Evolutionary conservation across 2,329 filamentous ascomycete species (phyloP).

Genomic region (Zarea fungicola): DNA sequence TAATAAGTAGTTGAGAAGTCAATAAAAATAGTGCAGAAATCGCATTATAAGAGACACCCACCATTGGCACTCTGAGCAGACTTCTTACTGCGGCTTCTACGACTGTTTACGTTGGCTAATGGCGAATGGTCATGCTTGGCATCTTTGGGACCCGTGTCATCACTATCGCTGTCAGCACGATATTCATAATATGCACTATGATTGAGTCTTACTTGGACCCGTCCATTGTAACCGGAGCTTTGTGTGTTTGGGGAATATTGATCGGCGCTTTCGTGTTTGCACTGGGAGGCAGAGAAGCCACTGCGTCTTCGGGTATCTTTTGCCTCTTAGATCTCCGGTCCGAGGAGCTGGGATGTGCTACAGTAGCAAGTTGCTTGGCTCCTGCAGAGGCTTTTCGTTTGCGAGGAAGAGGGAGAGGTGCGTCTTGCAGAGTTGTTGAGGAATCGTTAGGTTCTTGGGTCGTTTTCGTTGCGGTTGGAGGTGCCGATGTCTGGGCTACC

Average conservation of each 20-base stretch:
- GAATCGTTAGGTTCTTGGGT: conserved; percentile 30
- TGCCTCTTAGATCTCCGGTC: conserved; percentile 65
- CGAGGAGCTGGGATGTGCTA: conserved; percentile 29
- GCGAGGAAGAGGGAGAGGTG: conserved; percentile 45
- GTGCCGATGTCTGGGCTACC: conserved; percentile 42
- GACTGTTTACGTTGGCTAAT: neutral
- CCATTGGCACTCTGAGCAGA: conserved; percentile 1
- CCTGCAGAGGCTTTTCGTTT: conserved; percentile 70
- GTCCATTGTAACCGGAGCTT: conserved; percentile 63
- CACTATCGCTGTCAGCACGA: conserved; percentile 9
- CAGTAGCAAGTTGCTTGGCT: conserved; percentile 40
- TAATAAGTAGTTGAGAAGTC: neutral
- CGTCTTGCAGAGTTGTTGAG: conserved; percentile 36
- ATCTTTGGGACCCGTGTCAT: neutral
- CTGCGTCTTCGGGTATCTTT: conserved; percentile 49
- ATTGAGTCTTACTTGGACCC: conserved; percentile 56
- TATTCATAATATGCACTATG: neutral
- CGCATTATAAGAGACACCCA: neutral
- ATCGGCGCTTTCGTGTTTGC: conserved; percentile 27
- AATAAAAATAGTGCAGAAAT: neutral
- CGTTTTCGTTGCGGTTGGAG: conserved; percentile 36
- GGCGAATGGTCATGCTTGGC: neutral
- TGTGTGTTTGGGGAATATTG: conserved; percentile 54
- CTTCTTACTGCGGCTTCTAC: conserved; percentile 6
- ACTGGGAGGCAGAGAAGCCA: conserved; percentile 28